Conservation (phyloP, 306 rosid genomes). For the Comarum palustre region DNA sequence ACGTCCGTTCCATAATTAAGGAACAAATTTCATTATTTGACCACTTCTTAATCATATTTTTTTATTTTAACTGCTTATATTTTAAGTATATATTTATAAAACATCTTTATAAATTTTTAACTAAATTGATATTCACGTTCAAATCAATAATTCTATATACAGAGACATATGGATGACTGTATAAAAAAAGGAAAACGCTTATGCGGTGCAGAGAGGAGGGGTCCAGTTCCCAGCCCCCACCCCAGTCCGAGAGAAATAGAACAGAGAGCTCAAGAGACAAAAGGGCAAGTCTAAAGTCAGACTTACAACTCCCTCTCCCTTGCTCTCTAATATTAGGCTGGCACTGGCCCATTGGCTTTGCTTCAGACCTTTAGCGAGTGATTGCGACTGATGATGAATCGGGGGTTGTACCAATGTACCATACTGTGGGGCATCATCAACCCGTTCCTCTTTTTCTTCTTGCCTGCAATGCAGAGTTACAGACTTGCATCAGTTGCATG, state of each 20-base stretch:
- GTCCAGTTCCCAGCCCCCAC: background rate
- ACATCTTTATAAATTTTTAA: no score
- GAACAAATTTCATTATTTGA: no score
- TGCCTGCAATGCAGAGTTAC: conserved; percentile 16
- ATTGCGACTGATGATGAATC: conserved; percentile 9
- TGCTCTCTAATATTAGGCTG: conserved; percentile 2
- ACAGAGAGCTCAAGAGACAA: conserved; percentile 44
- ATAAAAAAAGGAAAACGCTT: background rate
- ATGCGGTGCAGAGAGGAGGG: background rate
- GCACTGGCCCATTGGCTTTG: conserved; percentile 1
- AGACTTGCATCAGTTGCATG: conserved; percentile 33
- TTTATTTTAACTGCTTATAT: no score
- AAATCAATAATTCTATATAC: no score
- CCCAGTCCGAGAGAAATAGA: background rate
- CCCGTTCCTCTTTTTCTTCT: conserved; percentile 2
- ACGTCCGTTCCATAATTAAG: no score
- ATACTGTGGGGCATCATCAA: conserved; percentile 28
- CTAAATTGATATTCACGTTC: no score
- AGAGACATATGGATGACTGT: background rate
- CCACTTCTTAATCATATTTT: no score
- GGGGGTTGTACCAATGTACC: conserved; percentile 24
- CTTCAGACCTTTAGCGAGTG: conserved; percentile 20
- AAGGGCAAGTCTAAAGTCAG: conserved; percentile 37
- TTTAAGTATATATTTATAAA: no score
- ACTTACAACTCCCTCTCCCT: conserved; percentile 14